phyloP scores from a whole-genome alignment of 768 basidiomycete species.

The Lactifluus volemus region DNA sequence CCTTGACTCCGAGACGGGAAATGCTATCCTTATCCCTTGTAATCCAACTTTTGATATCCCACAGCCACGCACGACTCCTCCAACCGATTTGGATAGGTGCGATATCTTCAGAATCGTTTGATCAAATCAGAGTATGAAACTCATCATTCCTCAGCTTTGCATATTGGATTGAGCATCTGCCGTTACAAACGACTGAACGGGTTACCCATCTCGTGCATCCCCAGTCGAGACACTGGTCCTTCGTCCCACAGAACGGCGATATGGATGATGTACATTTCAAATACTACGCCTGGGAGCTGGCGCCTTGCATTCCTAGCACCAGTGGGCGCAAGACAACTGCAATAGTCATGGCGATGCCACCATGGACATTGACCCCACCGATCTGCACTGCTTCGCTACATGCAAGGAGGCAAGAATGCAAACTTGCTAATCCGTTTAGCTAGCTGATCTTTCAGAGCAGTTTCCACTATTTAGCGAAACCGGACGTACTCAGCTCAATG shows the following conservation, averaged over 20 bases:
- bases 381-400: slow-evolving; percentile 11
- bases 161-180: slow-evolving; percentile 13
- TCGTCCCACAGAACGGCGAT: slow-evolving; percentile 12
- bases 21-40: slow-evolving; percentile 6
- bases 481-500: background rate
- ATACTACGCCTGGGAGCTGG: slow-evolving; percentile 12
- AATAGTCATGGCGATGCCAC: slow-evolving; percentile 17
- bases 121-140: background rate
- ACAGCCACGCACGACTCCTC: slow-evolving; percentile 6
- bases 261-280: slow-evolving; percentile 8
- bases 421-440: background rate
- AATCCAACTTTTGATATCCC: slow-evolving; percentile 16
- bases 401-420: slow-evolving; percentile 10
- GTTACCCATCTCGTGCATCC: slow-evolving; percentile 15
- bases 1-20: slow-evolving; percentile 1
- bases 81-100: slow-evolving; percentile 10
- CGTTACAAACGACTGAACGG: slow-evolving; percentile 14
- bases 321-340: slow-evolving; percentile 4
- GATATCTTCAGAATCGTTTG: background rate
- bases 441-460: background rate
- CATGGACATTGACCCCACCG: slow-evolving; percentile 14
- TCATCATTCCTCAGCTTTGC: background rate
- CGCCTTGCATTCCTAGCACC: background rate
- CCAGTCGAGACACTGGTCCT: slow-evolving; percentile 4
- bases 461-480: slow-evolving; percentile 8